Conservation (phyloP, 1,284 basidiomycete species). For the Anthracocystis walkeri region DNA sequence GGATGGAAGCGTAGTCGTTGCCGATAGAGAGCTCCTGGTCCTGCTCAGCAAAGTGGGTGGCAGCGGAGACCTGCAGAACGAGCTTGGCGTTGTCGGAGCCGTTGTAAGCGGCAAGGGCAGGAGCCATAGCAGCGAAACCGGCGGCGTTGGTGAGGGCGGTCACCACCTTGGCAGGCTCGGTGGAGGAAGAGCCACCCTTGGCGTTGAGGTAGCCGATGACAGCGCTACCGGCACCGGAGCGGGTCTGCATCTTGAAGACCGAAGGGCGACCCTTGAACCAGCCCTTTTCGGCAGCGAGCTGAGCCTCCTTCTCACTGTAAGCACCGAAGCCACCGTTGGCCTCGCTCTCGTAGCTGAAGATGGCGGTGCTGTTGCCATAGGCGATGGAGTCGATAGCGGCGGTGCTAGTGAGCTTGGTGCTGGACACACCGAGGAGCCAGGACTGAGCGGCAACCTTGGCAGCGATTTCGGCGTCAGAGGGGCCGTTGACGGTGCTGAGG, state of each 20-base stretch:
- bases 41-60: slow-evolving; percentile 55
- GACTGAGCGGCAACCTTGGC: slow-evolving; percentile 47
- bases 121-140: slow-evolving; percentile 65
- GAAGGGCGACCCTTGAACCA: slow-evolving; percentile 53
- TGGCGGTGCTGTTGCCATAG: slow-evolving; percentile 60
- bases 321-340: slow-evolving; percentile 64
- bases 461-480: slow-evolving; percentile 48
- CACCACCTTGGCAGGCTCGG: slow-evolving; percentile 51
- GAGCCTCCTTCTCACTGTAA: slow-evolving; percentile 60
- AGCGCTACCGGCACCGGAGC: slow-evolving; percentile 75
- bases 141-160: slow-evolving; percentile 66
- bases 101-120: slow-evolving; percentile 57
- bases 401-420: slow-evolving; percentile 51
- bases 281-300: slow-evolving; percentile 38
- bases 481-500: slow-evolving; percentile 47
- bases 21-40: slow-evolving; percentile 52
- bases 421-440: slow-evolving; percentile 57
- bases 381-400: slow-evolving; percentile 63
- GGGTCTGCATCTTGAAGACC: slow-evolving; percentile 68
- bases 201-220: slow-evolving; percentile 65
- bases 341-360: slow-evolving; percentile 68
- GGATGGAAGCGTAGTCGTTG: slow-evolving; percentile 67
- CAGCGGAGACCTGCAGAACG: slow-evolving; percentile 67
- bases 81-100: slow-evolving; percentile 56
- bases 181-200: slow-evolving; percentile 48